Percentiles rank a stretch among this genome's conserved stretches.
These are phyloP conservation scores for Cladophialophora immunda DNA, from an alignment of 2,329 filamentous ascomycete species.

Conservation along the genomic window DNA sequence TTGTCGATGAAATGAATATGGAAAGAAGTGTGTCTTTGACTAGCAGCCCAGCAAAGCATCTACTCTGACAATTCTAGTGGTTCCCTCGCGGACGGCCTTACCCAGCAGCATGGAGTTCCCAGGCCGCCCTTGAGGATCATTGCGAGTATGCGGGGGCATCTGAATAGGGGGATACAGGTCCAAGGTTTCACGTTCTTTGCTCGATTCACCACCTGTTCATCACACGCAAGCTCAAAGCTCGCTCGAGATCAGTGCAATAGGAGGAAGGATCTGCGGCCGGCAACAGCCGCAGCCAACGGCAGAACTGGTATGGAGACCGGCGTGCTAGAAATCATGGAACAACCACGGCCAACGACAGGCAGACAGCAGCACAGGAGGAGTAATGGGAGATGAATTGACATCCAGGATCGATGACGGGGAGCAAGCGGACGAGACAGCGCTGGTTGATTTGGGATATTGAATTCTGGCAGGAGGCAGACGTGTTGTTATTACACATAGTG, in stretches of 20 bases:
- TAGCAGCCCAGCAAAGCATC: background rate
- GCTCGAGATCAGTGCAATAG: background rate
- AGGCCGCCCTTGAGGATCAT: background rate
- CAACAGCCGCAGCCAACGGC: background rate
- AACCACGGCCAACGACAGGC: background rate
- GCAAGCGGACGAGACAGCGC: background rate
- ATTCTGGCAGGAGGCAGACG: background rate
- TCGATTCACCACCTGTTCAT: background rate
- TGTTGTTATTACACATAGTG: slow-evolving; percentile 7
- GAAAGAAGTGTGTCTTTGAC: background rate
- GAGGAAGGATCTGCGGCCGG: background rate
- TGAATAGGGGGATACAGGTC: background rate
- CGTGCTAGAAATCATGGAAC: background rate
- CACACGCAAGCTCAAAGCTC: background rate
- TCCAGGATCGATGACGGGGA: background rate
- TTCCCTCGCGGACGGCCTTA: background rate
- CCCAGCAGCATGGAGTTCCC: background rate
- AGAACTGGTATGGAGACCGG: background rate
- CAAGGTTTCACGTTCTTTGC: background rate
- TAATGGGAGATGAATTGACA: background rate
- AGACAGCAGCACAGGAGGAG: background rate
- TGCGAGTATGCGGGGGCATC: background rate
- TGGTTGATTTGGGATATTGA: slow-evolving; percentile 5
- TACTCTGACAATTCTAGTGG: background rate
- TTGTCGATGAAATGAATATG: background rate